Evolutionary conservation across 129 eudicot genomes (phyloP), one percentile per base, ranked within the genome.

Genomic region (Artemisia tridentata): DNA sequence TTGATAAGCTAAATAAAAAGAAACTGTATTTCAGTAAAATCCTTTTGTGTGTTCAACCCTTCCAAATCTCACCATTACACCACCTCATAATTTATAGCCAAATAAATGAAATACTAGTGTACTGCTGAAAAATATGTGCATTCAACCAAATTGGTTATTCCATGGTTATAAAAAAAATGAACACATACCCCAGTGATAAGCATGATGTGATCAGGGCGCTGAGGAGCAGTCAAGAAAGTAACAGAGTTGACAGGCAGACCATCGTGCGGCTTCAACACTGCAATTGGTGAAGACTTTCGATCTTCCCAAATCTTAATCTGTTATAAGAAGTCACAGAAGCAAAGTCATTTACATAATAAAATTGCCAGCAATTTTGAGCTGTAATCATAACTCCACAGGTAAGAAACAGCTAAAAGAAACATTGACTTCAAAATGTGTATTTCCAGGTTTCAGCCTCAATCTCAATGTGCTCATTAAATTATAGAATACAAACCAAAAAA

Each of bases 301-400:
- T 95, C 99, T 71, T 90, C 99, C 97, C 97, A 95, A 71, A 95
- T 86, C 75, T 95, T 95, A 49, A 95, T 95, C 97, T 95, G 95
- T 66, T 68, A n/a, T 69, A 15, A 2, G 17, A 49, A 3, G 19
- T 52, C 14, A 17, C 2, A 11, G 17, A 57, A 21, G 38, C 46
- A 58, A 55, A 29, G 34, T 64, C 63, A 46, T 50, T 77, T 50
- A 62, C 56, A 13, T 18, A 16, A 21, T 5, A 46, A 13, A 11
- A 49, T 11, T 43, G 16, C 2, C 21, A 47, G 19, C 18, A 9
- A 54, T 49, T 29, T 47, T 31, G 60, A 38, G 38, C 1, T 47
- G 63, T 17, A 75, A 23, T 56, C 31, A 65, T 31, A 38, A 15
- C 17, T 41, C 21, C 14, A 20, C 47, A 45, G 3, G 11, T 2